phyloP scores from a whole-genome alignment of 2,329 filamentous ascomycete genomes.

The Cryphonectria carpinicola region DNA sequence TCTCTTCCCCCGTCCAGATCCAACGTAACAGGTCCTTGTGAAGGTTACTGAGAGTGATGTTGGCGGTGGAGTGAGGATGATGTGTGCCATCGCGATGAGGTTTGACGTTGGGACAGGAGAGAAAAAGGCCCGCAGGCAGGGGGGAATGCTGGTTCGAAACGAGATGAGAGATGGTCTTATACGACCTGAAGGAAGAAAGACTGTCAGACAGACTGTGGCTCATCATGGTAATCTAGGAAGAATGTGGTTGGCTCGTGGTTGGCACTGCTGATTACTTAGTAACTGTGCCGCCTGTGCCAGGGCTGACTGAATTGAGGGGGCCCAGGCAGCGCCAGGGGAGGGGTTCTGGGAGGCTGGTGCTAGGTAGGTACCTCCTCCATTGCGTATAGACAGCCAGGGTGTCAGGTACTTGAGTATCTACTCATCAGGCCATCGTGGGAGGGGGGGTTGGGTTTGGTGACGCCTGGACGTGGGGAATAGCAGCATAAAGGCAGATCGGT shows the following conservation, averaged over 20 bases:
- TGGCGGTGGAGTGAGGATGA: not conserved
- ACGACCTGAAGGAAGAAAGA: not conserved
- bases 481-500: slow-evolving; percentile 20
- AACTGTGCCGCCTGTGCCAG: slow-evolving; percentile 6
- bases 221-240: not conserved
- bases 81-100: not conserved
- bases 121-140: not conserved
- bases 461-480: not conserved
- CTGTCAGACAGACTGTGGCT: slow-evolving; percentile 10
- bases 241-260: not conserved
- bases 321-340: not conserved
- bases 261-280: not conserved
- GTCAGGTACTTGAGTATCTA: not conserved
- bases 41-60: not conserved
- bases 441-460: not conserved
- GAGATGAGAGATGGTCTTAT: slow-evolving; percentile 16
- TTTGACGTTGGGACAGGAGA: not conserved
- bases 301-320: not conserved
- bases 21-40: not conserved
- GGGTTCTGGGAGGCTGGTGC: not conserved
- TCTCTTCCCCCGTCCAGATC: too few relatives aligned
- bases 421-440: not conserved
- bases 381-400: not conserved
- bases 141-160: not conserved
- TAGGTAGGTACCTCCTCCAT: not conserved